These are phyloP conservation scores for Phaeosphaeria sp. DNA, from an alignment of 2,329 filamentous ascomycete genomes.

Conservation along the genomic window DNA sequence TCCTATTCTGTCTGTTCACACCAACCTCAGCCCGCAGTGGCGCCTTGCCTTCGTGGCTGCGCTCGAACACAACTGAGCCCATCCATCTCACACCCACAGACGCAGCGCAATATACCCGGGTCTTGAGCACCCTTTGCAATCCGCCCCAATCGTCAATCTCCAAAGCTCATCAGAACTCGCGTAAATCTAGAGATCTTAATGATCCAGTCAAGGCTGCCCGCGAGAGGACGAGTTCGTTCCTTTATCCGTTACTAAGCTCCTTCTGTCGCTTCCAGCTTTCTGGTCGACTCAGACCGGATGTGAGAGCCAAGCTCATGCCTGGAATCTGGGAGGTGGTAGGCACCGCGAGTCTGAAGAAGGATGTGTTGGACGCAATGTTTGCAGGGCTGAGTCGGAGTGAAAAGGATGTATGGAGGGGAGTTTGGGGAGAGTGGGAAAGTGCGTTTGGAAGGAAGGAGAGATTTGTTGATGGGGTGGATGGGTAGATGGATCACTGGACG, in stretches of 20 bases:
- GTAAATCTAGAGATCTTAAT: slow-evolving; percentile 53
- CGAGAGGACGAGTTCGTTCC: slow-evolving; percentile 63
- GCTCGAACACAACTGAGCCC: slow-evolving; percentile 12
- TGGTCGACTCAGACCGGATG: slow-evolving; percentile 55
- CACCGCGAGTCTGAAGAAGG: slow-evolving; percentile 38
- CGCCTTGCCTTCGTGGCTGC: slow-evolving; percentile 43
- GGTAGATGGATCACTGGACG: neutral
- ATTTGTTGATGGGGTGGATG: slow-evolving; percentile 1
- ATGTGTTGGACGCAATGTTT: slow-evolving; percentile 47
- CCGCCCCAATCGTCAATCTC: slow-evolving; percentile 65
- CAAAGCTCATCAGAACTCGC: slow-evolving; percentile 44
- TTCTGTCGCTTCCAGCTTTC: slow-evolving; percentile 63
- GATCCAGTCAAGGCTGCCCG: slow-evolving; percentile 67
- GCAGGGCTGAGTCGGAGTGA: slow-evolving; percentile 41
- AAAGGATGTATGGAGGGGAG: slow-evolving; percentile 45
- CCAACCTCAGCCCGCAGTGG: slow-evolving; percentile 45
- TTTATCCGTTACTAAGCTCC: slow-evolving; percentile 64
- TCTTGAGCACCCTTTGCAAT: slow-evolving; percentile 67
- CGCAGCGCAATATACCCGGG: slow-evolving; percentile 59
- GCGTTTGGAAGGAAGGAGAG: slow-evolving; percentile 30
- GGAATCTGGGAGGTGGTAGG: slow-evolving; percentile 52
- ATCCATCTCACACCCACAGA: slow-evolving; percentile 50
- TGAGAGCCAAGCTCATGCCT: slow-evolving; percentile 66
- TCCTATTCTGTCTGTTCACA: slow-evolving; percentile 64
- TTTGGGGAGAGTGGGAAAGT: slow-evolving; percentile 47